Base-by-base conservation (phyloP, 148 eudicot genomes). In the Arbutus unedo region DNA sequence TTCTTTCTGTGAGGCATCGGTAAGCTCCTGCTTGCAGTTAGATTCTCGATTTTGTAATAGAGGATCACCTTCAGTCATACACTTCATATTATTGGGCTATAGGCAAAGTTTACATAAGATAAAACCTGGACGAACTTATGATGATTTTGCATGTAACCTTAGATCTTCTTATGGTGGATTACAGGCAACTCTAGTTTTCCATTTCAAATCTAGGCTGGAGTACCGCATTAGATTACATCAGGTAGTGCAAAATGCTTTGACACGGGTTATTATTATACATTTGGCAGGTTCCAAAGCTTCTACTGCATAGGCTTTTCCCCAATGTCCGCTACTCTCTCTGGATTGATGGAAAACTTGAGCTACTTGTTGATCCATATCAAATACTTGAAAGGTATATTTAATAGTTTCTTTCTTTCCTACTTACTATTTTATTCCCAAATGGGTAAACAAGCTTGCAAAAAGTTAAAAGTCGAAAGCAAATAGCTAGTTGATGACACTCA, bases 331-430 rank as follows among this genome's bases (percentile, higher is more conserved):
- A 94, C 85, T 97, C 99, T 73, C 84, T 97, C 79, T 97, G 99
- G 99, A 85, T 97, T 88, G 99, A 97, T 87, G 99, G 96, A 80
- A 97, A 97, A 87, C 98, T 97, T 82, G 90, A 97, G 87, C 94
- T 97, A 23, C 97, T 97, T 87, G 99, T 94, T 44, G 99, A 97
- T 87, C 99, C 99, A 43, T 89, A 94, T 92, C 97, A 91, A 85
- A 91, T 97, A 85, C 93, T 97, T 53, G 99, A 97, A 89, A 91
- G 98, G 99, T 97, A 85, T 8, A 66, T 84, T 54, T 68, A 78
- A 47, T 50, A 60, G 16, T 50, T 48, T 45, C 56, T 49, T 43
- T 48, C 8, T 78, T 86, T 18, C 18, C 21, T 56, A 45, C 59
- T 78, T 11, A 9, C 19, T 51, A 60, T 11, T 68, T 14, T 11